Conservation (phyloP, 2,329 filamentous ascomycete genomes). For the Aquanectria penicillioides region DNA sequence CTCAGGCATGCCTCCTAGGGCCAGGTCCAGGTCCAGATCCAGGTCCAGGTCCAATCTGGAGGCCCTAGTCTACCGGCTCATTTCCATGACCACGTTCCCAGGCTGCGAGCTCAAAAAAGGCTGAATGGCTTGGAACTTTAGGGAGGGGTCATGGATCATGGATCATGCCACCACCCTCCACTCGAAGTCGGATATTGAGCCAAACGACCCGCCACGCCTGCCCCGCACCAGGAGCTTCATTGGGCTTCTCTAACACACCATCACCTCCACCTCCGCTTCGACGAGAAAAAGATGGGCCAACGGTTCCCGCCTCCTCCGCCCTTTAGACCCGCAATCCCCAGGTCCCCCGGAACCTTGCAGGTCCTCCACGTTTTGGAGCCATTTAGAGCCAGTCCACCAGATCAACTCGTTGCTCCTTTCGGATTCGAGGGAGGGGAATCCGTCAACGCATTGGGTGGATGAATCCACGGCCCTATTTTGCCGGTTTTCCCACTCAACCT, state of each 20-base stretch:
- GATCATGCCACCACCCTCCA: constrained; percentile 19
- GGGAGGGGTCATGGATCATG: neutral
- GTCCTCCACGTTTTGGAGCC: constrained; percentile 33
- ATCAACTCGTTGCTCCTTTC: constrained; percentile 27
- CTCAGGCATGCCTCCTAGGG: no score
- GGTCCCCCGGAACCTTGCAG: constrained; percentile 22
- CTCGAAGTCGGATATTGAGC: constrained; percentile 18
- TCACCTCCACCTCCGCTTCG: neutral
- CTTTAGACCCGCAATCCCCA: constrained; percentile 22
- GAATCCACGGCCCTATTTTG: constrained; percentile 39
- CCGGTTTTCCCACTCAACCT: constrained; percentile 37
- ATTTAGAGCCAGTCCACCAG: constrained; percentile 10
- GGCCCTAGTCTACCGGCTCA: no score
- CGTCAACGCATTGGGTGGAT: constrained; percentile 34
- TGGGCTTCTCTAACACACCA: neutral
- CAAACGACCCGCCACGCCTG: constrained; percentile 5
- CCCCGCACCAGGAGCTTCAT: neutral
- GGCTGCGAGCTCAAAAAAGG: neutral
- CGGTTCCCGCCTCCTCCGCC: neutral
- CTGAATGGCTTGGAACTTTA: no score
- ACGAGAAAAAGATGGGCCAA: neutral
- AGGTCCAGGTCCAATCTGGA: no score
- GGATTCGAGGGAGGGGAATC: constrained; percentile 21
- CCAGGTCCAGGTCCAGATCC: neutral
- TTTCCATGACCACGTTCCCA: no score